These are phyloP conservation scores for Plicaturopsis crispa DNA, from an alignment of 768 basidiomycete genomes.

Conservation along the genomic window DNA sequence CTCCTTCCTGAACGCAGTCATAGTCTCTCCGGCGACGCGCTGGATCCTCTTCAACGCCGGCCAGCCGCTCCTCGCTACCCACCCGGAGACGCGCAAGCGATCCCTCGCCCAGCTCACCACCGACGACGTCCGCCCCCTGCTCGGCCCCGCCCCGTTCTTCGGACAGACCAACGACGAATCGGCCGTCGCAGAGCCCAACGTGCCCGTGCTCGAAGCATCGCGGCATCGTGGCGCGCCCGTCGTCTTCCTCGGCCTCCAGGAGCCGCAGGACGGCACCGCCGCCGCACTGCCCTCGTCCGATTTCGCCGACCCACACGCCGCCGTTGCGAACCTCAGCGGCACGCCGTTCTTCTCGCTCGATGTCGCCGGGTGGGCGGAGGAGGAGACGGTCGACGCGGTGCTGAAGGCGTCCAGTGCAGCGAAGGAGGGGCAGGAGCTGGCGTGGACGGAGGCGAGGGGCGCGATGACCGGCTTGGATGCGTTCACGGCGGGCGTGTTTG, in stretches of 20 bases:
- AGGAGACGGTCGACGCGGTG: constrained; percentile 34
- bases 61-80: constrained; percentile 50
- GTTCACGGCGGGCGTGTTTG: constrained; percentile 71
- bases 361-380: constrained; percentile 35
- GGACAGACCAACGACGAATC: constrained; percentile 52
- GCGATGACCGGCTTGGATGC: constrained; percentile 48
- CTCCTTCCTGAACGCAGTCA: constrained; percentile 67
- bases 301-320: constrained; percentile 46
- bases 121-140: constrained; percentile 49
- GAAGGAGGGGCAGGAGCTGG: constrained; percentile 30
- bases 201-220: constrained; percentile 39
- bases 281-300: constrained; percentile 60
- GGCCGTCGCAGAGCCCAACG: constrained; percentile 16
- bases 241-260: constrained; percentile 78
- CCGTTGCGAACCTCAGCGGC: constrained; percentile 62
- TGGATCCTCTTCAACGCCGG: constrained; percentile 79
- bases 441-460: constrained; percentile 62
- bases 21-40: constrained; percentile 47
- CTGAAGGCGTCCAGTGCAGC: constrained; percentile 28
- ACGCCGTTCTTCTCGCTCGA: constrained; percentile 84
- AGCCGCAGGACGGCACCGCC: constrained; percentile 31
- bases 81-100: constrained; percentile 21
- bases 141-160: constrained; percentile 66
- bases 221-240: constrained; percentile 53
- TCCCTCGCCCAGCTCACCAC: constrained; percentile 51